Base-by-base conservation (phyloP, 2,329 filamentous ascomycete genomes). In the Corinectria fuckeliana region DNA sequence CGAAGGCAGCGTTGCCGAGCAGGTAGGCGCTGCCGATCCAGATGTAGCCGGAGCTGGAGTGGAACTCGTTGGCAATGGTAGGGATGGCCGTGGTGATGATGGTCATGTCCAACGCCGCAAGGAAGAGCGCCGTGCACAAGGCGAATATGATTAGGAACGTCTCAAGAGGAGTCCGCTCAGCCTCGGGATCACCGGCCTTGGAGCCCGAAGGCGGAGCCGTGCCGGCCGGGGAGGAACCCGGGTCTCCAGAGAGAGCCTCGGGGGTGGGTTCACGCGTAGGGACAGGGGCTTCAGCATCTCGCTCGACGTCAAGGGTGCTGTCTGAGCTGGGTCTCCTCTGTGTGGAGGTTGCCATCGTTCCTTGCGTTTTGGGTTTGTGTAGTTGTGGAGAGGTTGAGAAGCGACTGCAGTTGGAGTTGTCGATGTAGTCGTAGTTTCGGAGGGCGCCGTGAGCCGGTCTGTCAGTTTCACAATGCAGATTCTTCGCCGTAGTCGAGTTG, bases 11-110 rank as follows among this genome's bases (percentile, higher is more conserved):
- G 70, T 87, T 89, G 55, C 87, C 89, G 10, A 93, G 84, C 6
- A 92, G 80, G 69, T 91, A 94, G 3, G 90, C 86, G 34, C 85
- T 87, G 13, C 91, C 91, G 61, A 94, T 88, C 91, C 91, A 93
- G 50, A 88, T 85, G 75, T 93, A 93, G 21, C 90, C 90, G 14
- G 84, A 79, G 3, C 85, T 85, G 5, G 89, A 90, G 42, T 86
- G 71, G 61, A 93, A 85, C 60, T 90, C 81, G 30, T 76, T 75
- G 5, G 85, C 81, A 63, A 91, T 91, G 13, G 86, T 87, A 0
- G 89, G 88, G 5, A 90, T 80, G 5, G 88, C 86, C 0, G 88
- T 90, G 10, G 88, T 83, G 65, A 91, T 80, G 70, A 90, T 88
- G 26, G 87, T 89, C 50, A 81, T 76, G 67, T 86, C 83, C 51